Base-by-base conservation (phyloP, 371 early-diverging fungal species). In the Actinomortierella wolfii region DNA sequence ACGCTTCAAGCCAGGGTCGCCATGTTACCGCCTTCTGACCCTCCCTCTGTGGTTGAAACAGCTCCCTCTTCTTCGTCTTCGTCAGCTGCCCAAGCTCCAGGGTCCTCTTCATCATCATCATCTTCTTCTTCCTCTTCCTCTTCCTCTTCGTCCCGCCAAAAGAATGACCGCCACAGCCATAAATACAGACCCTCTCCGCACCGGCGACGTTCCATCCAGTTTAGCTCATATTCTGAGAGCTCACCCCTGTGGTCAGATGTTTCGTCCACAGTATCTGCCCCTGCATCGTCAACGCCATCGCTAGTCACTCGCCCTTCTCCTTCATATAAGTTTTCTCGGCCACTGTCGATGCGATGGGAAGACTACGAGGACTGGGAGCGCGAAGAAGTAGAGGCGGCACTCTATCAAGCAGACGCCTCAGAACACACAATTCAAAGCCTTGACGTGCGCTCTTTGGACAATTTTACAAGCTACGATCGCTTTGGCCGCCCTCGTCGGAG, bases 291-390 rank as follows among this genome's bases (percentile, higher is more conserved):
- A 34, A 34, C 34, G 34, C 34, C 34, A 34, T 34, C 34, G 4
- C 4, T 34, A 11, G 7, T 34, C 34, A 47, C 47, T 21, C 47
- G 24, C 15, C 25, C 21, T 8, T 55, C 57, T 4, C 26, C 45
- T 18, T 51, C 57, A 2, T 43, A 42, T 8, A 46, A 55, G 20
- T 65, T 66, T 23, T 53, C 71, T 23, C 53, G 71, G 13, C 66
- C 71, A 13, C 11, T 62, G 34, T 66, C 73, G 9, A 66, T 66
- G 29, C 61, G 66, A 21, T 73, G 73, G 73, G 73, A 73, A 11
- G 56, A 55, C 28, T 73, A 66, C 34, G 54, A 57, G 20, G 56
- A 42, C 48, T 52, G 58, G 18, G 63, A 63, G 26, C 59, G 62
- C 21, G 55, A 68, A 14, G 55, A 62, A 18, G 67, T 54, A 0